Percentiles rank a stretch among this genome's conserved stretches.
phyloP scores from a whole-genome alignment of 768 basidiomycete species.

The Russula lepida region DNA sequence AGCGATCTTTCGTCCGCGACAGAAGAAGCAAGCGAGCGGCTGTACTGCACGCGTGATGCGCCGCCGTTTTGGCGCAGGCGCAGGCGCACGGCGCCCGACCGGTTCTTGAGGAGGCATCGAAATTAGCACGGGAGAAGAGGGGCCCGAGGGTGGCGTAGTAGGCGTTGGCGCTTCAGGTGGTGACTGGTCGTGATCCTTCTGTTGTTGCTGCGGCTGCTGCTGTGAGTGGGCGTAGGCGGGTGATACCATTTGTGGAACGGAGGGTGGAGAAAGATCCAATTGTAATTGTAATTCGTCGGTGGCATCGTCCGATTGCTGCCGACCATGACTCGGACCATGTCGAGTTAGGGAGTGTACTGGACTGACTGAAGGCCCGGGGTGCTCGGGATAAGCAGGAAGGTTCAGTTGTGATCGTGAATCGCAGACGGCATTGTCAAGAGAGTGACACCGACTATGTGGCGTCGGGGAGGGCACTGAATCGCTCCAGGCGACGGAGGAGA shows the following conservation, averaged over 20 bases:
- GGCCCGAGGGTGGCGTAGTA: background rate
- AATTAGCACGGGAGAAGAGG: background rate
- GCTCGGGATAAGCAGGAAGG: background rate
- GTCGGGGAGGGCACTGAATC: background rate
- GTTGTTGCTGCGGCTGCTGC: background rate
- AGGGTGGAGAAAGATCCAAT: background rate
- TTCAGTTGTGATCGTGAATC: background rate
- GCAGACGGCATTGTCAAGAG: background rate
- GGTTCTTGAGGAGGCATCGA: background rate
- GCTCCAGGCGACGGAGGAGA: background rate
- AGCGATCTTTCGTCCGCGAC: slow-evolving; percentile 17
- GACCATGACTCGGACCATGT: too few species aligned
- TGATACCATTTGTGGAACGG: background rate
- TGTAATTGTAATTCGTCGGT: background rate
- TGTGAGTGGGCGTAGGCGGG: background rate
- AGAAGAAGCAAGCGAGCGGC: slow-evolving; percentile 17
- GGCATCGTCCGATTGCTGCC: background rate
- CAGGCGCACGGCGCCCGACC: slow-evolving; percentile 7
- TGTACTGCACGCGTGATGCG: slow-evolving; percentile 11
- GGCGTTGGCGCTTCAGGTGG: background rate
- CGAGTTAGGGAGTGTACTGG: too few species aligned
- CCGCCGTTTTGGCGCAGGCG: slow-evolving; percentile 17
- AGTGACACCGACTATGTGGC: background rate
- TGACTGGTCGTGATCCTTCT: background rate
- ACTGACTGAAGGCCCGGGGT: too few species aligned